These are phyloP conservation scores for Fusarium sulawesiense DNA, from an alignment of 2,329 filamentous ascomycete species.

Conservation along the genomic window DNA sequence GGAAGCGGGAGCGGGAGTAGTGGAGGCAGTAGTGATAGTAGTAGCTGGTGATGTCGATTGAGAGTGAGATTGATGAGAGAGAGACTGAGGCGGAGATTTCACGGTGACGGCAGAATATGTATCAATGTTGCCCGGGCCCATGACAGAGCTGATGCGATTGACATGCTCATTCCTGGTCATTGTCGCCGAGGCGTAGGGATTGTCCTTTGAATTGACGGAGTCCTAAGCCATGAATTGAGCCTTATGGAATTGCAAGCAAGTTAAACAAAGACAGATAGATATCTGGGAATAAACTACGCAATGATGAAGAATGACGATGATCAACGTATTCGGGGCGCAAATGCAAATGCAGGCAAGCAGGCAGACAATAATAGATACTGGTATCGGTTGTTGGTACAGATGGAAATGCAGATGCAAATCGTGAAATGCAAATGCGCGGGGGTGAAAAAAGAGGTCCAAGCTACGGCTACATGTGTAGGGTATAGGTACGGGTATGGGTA, in stretches of 20 bases:
- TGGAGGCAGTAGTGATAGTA: conserved; percentile 43
- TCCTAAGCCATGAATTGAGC: conserved; percentile 46
- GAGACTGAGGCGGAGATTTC: conserved; percentile 50
- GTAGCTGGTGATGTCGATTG: conserved; percentile 18
- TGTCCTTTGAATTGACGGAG: conserved; percentile 45
- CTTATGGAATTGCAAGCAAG: not conserved
- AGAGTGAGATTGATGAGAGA: conserved; percentile 2
- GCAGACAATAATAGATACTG: not conserved
- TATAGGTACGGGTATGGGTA: not conserved
- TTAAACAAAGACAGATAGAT: not conserved
- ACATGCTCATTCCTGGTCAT: conserved; percentile 76
- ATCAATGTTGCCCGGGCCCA: conserved; percentile 50
- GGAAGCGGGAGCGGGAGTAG: conserved; percentile 51
- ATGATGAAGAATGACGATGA: not conserved
- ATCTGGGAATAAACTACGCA: not conserved
- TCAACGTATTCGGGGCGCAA: not conserved
- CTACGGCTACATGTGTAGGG: conserved; percentile 1
- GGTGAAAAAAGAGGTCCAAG: conserved; percentile 28
- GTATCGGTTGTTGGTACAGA: not conserved
- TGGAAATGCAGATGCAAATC: conserved; percentile 12
- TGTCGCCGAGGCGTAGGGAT: conserved; percentile 55
- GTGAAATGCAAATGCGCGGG: conserved; percentile 19
- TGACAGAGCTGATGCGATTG: conserved; percentile 66
- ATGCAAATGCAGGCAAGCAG: not conserved
- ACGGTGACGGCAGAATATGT: conserved; percentile 74